These are phyloP conservation scores for Draba incana DNA, from an alignment of 345 rosid species.

Conservation along the genomic window DNA sequence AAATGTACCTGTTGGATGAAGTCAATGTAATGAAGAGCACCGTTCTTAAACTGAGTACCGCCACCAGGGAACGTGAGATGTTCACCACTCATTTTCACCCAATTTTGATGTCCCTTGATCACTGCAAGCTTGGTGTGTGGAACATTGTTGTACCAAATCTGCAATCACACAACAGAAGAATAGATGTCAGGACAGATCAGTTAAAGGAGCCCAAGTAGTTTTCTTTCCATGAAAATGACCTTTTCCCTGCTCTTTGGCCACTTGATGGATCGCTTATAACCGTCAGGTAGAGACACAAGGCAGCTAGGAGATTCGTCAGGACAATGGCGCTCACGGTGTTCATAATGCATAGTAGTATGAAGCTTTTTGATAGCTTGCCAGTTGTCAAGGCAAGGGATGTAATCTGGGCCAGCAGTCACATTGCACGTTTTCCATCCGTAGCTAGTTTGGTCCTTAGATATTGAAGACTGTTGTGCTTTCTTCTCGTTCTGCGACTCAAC, in stretches of 20 bases:
- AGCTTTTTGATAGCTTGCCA: conserved; percentile 74
- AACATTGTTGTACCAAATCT: conserved; percentile 54
- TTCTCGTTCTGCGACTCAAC: conserved; percentile 86
- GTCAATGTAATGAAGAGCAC: conserved; percentile 92
- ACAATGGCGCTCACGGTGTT: conserved; percentile 95
- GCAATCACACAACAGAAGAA: conserved; percentile 21
- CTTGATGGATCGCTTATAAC: conserved; percentile 64
- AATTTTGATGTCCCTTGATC: conserved; percentile 92
- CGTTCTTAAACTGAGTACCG: conserved; percentile 89
- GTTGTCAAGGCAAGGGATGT: conserved; percentile 97
- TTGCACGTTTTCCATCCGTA: conserved; percentile 83
- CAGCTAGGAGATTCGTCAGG: conserved; percentile 82
- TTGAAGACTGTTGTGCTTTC: conserved; percentile 52
- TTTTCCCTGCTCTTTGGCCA: conserved; percentile 95
- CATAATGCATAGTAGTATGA: conserved; percentile 65
- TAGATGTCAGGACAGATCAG: neutral
- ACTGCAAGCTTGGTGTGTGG: conserved; percentile 90
- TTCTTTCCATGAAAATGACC: conserved; percentile 36
- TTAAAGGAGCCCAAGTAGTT: too few species aligned
- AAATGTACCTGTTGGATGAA: conserved; percentile 73
- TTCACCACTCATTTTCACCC: conserved; percentile 82
- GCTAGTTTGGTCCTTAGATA: conserved; percentile 42
- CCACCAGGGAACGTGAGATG: conserved; percentile 97
- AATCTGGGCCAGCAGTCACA: conserved; percentile 84
- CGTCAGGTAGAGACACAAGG: conserved; percentile 81